These are phyloP conservation scores for Endogone sp. DNA, from an alignment of 192 early-diverging fungal species.

Conservation along the genomic window DNA sequence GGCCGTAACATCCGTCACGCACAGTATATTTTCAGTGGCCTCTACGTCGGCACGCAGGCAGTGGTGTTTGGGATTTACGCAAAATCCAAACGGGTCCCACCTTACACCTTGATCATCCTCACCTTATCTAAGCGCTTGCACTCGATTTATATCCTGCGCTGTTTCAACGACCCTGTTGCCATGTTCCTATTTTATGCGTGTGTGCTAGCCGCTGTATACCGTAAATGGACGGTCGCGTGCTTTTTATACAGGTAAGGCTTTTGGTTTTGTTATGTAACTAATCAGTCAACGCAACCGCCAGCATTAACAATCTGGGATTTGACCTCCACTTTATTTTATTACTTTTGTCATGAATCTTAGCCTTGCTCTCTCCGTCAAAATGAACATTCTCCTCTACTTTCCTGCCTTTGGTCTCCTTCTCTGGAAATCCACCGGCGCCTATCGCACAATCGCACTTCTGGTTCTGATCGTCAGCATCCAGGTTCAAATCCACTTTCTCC, in stretches of 20 bases:
- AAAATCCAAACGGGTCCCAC: slow-evolving; percentile 58
- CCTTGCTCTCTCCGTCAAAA: slow-evolving; percentile 84
- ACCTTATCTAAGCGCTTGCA: slow-evolving; percentile 82
- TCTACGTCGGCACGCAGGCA: slow-evolving; percentile 66
- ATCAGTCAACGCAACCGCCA: background rate
- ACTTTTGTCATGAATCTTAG: slow-evolving; percentile 37
- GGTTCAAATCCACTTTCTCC: slow-evolving; percentile 16
- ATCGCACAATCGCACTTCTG: slow-evolving; percentile 44
- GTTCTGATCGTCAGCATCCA: slow-evolving; percentile 42
- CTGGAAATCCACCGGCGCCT: slow-evolving; percentile 43
- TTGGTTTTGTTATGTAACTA: background rate
- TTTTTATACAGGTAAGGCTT: slow-evolving; percentile 63
- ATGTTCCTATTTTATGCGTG: slow-evolving; percentile 79
- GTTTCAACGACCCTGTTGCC: slow-evolving; percentile 92
- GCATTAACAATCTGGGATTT: too few species aligned
- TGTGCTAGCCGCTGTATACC: slow-evolving; percentile 57
- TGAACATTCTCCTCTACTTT: slow-evolving; percentile 91
- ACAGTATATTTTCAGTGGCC: slow-evolving; percentile 78
- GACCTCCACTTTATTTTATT: background rate
- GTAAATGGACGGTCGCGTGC: slow-evolving; percentile 44
- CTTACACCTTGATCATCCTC: slow-evolving; percentile 59
- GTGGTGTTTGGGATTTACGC: slow-evolving; percentile 69
- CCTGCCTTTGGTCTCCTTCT: slow-evolving; percentile 77
- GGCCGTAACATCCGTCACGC: slow-evolving; percentile 69
- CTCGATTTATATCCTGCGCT: slow-evolving; percentile 87